Evolutionary conservation across 345 rosid species (phyloP).

Genomic region (Eucalyptus regnans): DNA sequence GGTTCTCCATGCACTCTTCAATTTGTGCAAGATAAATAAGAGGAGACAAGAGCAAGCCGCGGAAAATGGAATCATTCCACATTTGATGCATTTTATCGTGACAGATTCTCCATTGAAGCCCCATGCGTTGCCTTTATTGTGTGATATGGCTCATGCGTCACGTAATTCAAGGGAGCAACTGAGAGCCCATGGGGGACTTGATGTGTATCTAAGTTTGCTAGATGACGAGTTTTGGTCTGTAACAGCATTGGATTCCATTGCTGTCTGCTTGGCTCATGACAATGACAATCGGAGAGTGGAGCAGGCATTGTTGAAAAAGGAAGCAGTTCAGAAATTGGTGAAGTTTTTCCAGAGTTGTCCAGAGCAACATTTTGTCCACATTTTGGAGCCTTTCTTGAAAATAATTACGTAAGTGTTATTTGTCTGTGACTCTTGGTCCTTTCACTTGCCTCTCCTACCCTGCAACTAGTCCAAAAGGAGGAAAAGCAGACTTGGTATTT

Average conservation of each 20-base stretch:
- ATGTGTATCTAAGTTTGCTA: conserved; percentile 84
- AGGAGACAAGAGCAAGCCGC: conserved; percentile 99
- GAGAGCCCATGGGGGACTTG: conserved; percentile 95
- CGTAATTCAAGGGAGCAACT: conserved; percentile 96
- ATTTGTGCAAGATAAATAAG: conserved; percentile 98
- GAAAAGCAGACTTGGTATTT: neutral
- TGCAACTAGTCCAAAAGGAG: neutral
- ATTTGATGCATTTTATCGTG: conserved; percentile 79
- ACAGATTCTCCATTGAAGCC: conserved; percentile 72
- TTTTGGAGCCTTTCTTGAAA: conserved; percentile 98
- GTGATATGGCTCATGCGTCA: conserved; percentile 99
- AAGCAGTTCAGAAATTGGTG: conserved; percentile 81
- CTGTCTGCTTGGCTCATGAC: conserved; percentile 97
- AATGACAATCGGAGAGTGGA: conserved; percentile 94
- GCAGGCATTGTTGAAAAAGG: conserved; percentile 82
- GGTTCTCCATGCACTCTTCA: conserved; percentile 95
- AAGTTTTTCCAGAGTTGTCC: conserved; percentile 93
- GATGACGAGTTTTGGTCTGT: conserved; percentile 87
- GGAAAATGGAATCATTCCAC: conserved; percentile 98
- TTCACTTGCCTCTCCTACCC: neutral
- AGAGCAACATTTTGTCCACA: conserved; percentile 88
- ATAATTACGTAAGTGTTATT: conserved; percentile 65
- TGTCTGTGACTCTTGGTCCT: neutral
- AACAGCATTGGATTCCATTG: conserved; percentile 90
- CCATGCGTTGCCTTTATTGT: conserved; percentile 77